Base-by-base conservation (phyloP, 352 stramenopile species). In the Saprolegnia diclina region DNA sequence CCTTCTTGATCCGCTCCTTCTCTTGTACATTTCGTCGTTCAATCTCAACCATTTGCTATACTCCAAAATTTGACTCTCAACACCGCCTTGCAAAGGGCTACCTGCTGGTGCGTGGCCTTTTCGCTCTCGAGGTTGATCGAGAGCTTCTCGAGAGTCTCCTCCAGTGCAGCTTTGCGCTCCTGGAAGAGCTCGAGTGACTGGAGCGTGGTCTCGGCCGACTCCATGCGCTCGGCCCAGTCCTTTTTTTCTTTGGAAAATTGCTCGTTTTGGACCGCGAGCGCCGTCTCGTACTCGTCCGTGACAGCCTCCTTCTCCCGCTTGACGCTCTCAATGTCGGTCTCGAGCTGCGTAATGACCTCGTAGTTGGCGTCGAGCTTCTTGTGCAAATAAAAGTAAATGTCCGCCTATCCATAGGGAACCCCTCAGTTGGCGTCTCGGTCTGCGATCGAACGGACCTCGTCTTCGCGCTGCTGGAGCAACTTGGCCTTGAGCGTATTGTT, bases 311-410 rank as follows among this genome's bases (percentile, higher is more conserved):
- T 57, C 48, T 76, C 69, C 3, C 45, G 55, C 16, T 75, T 73
- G 16, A 53, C 65, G 4, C 73, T 40, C 19, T 73, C 71, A 18
- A 83, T 65, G 19, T 85, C 78, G 16, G 52, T 74, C 69, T 95
- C 87, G 5, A 95, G 67, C 14, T 72, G 67, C 2, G 67, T 72
- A 21, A 94, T 91, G n/a, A 77, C 67, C 18, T 83, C 76, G 46
- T 94, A 73, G 65, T 92, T 85, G 48, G 81, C 73, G 64, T 97
- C 88, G 21, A 94, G 79, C 46, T 93, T 93, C 26, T 80, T 78
- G 64, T 94, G 85, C 35, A 95, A 83, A 67, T 94, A 93, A 59
- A 90, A 89, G 65, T 94, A 94, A 72, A 95, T 90, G 29, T 95
- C 89, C 50, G 74, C 85, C 64, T 93, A 78, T 40, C 92, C 80